Evolutionary conservation across 192 early-diverging fungal species (phyloP).

Genomic region (Rhizoclosmatium globosum): DNA sequence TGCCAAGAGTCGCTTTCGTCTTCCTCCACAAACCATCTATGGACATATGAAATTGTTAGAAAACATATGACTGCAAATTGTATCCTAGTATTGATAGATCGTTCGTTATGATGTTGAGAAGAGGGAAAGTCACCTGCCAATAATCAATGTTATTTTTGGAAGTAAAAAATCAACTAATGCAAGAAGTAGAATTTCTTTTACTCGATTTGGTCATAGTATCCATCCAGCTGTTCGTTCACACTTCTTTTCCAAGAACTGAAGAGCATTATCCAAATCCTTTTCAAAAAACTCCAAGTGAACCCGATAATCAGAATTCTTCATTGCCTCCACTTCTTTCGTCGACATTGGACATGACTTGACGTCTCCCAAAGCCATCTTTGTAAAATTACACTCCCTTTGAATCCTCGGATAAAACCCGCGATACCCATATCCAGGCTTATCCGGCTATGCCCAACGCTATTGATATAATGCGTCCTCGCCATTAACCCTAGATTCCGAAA

Average conservation of each 20-base stretch:
- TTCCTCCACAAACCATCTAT: too few relatives aligned
- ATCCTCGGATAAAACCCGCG: slow-evolving; percentile 24
- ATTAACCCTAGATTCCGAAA: slow-evolving; percentile 23
- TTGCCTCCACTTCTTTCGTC: slow-evolving; percentile 24
- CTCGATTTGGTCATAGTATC: background rate
- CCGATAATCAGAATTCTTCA: slow-evolving; percentile 31
- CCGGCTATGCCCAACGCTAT: slow-evolving; percentile 23
- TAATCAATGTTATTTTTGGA: too few relatives aligned
- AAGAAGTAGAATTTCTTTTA: too few relatives aligned
- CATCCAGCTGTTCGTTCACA: slow-evolving; percentile 8
- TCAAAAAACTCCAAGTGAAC: slow-evolving; percentile 23
- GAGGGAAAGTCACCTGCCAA: too few relatives aligned
- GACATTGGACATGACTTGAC: slow-evolving; percentile 12
- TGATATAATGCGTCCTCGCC: slow-evolving; percentile 19
- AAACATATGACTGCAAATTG: too few relatives aligned
- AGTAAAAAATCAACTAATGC: too few relatives aligned
- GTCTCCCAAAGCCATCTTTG: slow-evolving; percentile 19
- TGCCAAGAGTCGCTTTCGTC: too few relatives aligned
- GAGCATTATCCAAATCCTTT: slow-evolving; percentile 1
- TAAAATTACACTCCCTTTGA: slow-evolving; percentile 20
- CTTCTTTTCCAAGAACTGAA: slow-evolving; percentile 12
- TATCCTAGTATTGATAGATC: too few relatives aligned
- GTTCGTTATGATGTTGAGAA: too few relatives aligned
- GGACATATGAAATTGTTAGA: too few relatives aligned
- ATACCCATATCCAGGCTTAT: slow-evolving; percentile 9